Base-by-base conservation (phyloP, 495 filamentous ascomycete species). In the Aspergillus hancockii region DNA sequence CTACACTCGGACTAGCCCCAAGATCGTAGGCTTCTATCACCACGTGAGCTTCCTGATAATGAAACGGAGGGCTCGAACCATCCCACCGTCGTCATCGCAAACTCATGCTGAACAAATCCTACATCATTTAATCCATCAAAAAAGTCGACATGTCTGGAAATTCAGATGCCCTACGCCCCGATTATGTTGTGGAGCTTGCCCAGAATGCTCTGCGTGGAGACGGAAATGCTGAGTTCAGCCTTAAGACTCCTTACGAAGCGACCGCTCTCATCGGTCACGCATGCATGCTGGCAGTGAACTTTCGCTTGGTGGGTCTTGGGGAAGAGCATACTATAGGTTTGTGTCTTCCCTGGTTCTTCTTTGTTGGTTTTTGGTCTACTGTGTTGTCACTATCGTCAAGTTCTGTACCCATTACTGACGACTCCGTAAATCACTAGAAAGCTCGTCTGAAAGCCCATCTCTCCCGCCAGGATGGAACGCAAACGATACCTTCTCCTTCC, bases 191-290 rank as follows among this genome's bases (percentile, higher is more conserved):
- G 41, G 66, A 62, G 19, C 59, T 77, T 28, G 75, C 72, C 12
- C 63, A 63, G 32, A 60, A 50, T 58, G 74, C 75, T 61, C 61
- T 80, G 12, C 58, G 63, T 25, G 49, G 64, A 13, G 66, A 67
- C 45, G 63, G 55, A 55, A 64, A 63, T 32, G 58, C 55, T 14
- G 66, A 70, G 52, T 59, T 67, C 70, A 81, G 86, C 58, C 75
- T 98, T 55, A 89, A 87, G 62, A 88, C 83, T 66, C 80, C 90
- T 2, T 89, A 89, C 71, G 95, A 98, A 74, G 91, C 90, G 43
- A 75, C 96, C 59, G 91, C 92, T 10, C 83, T 98, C 40, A 87
- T 94, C 63, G 79, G 84, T 41, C 93, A 98, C 70, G 91, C 90
- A 28, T 90, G 86, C 66, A 90, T 98, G 88, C 63, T 81, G 28